Evolutionary conservation across 495 filamentous ascomycete species (phyloP).

Genomic region (Articulospora tetracladia): DNA sequence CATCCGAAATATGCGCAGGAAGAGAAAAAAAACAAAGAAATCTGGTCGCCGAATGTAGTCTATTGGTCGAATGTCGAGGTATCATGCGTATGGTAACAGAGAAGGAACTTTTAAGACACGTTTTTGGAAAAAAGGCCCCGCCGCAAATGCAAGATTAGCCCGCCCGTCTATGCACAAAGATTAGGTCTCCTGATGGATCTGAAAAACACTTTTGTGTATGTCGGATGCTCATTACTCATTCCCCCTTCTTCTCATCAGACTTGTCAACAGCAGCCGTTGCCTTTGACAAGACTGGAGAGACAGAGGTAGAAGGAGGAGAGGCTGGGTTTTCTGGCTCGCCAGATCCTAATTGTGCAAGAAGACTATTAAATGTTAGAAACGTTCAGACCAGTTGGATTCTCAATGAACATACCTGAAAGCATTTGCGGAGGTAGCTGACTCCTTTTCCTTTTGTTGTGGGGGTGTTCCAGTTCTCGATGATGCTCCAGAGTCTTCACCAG

Average conservation of each 20-base stretch:
- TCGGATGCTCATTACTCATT: constrained; percentile 30
- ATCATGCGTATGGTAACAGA: constrained; percentile 34
- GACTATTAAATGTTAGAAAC: constrained; percentile 18
- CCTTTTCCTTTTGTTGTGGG: constrained; percentile 65
- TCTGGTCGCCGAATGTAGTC: constrained; percentile 26
- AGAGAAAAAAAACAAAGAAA: constrained; percentile 22
- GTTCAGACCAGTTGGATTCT: not conserved
- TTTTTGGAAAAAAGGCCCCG: constrained; percentile 34
- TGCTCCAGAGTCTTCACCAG: constrained; percentile 73
- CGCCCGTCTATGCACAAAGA: constrained; percentile 29
- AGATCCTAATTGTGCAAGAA: constrained; percentile 26
- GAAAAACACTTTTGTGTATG: constrained; percentile 24
- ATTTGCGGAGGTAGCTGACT: constrained; percentile 69
- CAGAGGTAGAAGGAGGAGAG: constrained; percentile 62
- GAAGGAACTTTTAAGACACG: constrained; percentile 39
- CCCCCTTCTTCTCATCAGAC: constrained; percentile 40
- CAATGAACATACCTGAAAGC: constrained; percentile 71
- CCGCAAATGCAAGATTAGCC: constrained; percentile 43
- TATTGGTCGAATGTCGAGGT: constrained; percentile 33
- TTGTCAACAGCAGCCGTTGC: constrained; percentile 51
- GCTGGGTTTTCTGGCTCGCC: constrained; percentile 45
- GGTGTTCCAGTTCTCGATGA: constrained; percentile 89
- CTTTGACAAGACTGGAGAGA: constrained; percentile 55
- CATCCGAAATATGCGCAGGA: constrained; percentile 25
- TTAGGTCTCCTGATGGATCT: constrained; percentile 18